phyloP scores from a whole-genome alignment of 2,329 filamentous ascomycete genomes.

The Cercospora sojina region DNA sequence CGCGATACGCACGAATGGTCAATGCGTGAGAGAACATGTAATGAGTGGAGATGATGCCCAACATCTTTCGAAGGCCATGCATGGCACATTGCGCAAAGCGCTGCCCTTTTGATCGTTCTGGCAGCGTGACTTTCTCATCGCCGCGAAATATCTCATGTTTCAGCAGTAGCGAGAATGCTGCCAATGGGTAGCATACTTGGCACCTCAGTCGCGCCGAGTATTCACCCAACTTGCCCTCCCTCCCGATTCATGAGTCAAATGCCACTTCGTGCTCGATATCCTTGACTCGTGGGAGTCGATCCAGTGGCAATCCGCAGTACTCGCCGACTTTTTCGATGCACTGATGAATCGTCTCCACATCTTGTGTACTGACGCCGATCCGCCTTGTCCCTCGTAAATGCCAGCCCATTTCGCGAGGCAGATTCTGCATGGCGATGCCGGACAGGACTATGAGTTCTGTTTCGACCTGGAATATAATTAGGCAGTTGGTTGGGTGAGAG shows the following conservation, averaged over 20 bases:
- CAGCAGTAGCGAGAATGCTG: not conserved
- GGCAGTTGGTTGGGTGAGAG: not conserved
- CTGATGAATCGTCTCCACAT: slow-evolving; percentile 46
- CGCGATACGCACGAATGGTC: not conserved
- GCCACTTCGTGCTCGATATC: slow-evolving; percentile 46
- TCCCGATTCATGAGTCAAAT: not conserved
- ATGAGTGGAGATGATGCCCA: not conserved
- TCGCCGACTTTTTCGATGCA: slow-evolving; percentile 42
- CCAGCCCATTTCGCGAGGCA: slow-evolving; percentile 55
- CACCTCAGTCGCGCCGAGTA: not conserved
- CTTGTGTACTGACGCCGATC: slow-evolving; percentile 49
- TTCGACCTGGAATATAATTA: slow-evolving; percentile 36
- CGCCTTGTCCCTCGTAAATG: slow-evolving; percentile 54
- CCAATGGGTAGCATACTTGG: not conserved
- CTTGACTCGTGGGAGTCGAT: slow-evolving; percentile 41
- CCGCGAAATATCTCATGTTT: not conserved
- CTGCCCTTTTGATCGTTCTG: not conserved
- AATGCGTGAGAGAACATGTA: not conserved
- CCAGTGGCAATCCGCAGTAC: slow-evolving; percentile 38
- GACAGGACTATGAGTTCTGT: slow-evolving; percentile 56
- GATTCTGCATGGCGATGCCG: slow-evolving; percentile 60
- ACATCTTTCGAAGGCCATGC: not conserved
- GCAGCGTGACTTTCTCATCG: not conserved
- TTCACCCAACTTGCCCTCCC: not conserved
- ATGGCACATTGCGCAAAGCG: not conserved